These are phyloP conservation scores for Coniella lustricola DNA, from an alignment of 2,329 filamentous ascomycete species.

Conservation along the genomic window DNA sequence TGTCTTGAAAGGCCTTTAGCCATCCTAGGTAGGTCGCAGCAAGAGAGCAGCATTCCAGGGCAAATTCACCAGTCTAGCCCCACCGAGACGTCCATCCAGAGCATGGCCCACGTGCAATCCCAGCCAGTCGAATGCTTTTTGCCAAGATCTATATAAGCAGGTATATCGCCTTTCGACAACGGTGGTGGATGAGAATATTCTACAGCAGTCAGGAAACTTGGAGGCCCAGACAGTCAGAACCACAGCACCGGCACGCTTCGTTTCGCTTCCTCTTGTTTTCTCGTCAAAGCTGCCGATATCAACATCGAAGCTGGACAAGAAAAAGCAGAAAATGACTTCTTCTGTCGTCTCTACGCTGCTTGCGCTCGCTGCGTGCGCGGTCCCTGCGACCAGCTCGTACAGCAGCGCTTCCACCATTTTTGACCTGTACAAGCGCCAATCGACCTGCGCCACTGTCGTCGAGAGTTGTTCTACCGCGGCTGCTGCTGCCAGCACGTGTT, in stretches of 20 bases:
- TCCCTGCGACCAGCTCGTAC: constrained; percentile 1
- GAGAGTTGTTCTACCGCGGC: constrained; percentile 13
- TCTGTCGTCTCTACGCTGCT: constrained; percentile 1
- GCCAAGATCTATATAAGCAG: constrained; percentile 4
- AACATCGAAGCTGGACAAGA: no score
- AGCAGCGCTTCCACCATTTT: constrained; percentile 10
- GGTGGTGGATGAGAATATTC: not conserved
- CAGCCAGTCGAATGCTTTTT: not conserved
- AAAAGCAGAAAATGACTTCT: not conserved
- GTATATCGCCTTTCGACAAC: not conserved
- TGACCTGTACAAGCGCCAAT: constrained; percentile 3
- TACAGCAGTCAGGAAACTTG: no score
- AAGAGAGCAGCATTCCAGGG: not conserved
- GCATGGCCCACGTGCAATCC: no score
- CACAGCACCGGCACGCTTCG: not conserved
- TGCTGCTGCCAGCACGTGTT: constrained; percentile 5
- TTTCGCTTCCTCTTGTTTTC: no score
- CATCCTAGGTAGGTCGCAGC: constrained; percentile 7
- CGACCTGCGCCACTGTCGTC: constrained; percentile 9
- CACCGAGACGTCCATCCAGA: not conserved
- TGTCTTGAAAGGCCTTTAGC: not conserved
- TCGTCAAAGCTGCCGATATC: no score
- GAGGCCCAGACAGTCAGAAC: no score
- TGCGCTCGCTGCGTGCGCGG: constrained; percentile 1
- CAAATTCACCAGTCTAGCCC: not conserved